phyloP scores from a whole-genome alignment of 129 eudicot genomes.

The Tanacetum coccineum region DNA sequence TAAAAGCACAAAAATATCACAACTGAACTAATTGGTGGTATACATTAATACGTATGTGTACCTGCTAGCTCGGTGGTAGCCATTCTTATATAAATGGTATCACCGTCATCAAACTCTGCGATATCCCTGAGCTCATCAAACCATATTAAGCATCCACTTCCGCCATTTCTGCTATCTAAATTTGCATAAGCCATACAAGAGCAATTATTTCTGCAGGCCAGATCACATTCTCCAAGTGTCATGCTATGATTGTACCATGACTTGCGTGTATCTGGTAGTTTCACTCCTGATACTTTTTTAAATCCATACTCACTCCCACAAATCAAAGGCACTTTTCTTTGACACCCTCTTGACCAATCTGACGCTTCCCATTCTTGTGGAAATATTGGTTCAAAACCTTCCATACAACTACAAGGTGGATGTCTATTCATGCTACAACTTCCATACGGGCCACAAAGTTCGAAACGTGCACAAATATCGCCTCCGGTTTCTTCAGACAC shows the following conservation, averaged over 20 bases:
- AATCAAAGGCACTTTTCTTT: constrained; percentile 2
- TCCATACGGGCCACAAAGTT: constrained; percentile 33
- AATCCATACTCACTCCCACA: constrained; percentile 28
- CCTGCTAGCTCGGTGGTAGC: constrained; percentile 19
- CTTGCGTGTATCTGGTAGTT: constrained; percentile 29
- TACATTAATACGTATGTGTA: not conserved
- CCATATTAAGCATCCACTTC: constrained; percentile 44
- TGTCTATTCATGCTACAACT: constrained; percentile 11
- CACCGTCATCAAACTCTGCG: constrained; percentile 16
- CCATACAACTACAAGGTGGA: constrained; percentile 26
- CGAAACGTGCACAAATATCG: constrained; percentile 27
- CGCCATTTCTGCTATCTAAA: constrained; percentile 24
- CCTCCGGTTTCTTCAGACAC: not conserved
- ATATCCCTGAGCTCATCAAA: constrained; percentile 19
- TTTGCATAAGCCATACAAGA: constrained; percentile 32
- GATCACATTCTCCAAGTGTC: constrained; percentile 27
- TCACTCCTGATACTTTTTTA: constrained; percentile 10
- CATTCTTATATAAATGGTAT: constrained; percentile 30
- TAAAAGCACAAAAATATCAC: too few species aligned
- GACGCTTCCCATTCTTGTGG: constrained; percentile 27
- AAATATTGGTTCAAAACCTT: constrained; percentile 30
- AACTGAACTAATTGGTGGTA: too few species aligned
- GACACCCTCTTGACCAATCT: constrained; percentile 37
- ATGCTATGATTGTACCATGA: constrained; percentile 16
- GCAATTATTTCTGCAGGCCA: constrained; percentile 35